Evolutionary conservation across 2,329 filamentous ascomycete genomes (phyloP), one percentile per base, ranked within the genome.

Genomic region (Amauroascus verrucosus): DNA sequence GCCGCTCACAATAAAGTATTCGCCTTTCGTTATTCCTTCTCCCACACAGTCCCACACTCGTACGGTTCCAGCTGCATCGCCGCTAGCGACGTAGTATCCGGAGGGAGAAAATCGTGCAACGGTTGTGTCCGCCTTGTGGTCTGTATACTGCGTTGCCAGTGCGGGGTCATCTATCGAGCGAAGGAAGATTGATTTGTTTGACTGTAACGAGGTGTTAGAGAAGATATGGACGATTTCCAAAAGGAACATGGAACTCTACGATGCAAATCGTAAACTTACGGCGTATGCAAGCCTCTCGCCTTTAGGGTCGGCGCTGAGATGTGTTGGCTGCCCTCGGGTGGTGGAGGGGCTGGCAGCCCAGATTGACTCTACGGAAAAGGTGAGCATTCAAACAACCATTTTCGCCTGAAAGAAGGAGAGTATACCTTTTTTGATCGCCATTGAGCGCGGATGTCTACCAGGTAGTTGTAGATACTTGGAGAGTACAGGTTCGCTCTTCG

Each of bases 101-200:
- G 86, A 95, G 5, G 93, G 93, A 1, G 91, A 82, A 75, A 98
- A 97, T 53, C 89, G 86, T 44, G 93, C 93, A 58, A 97, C 88
- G 2, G 89, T 95, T 1, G 93, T 95, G 58, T 84, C 79, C 44
- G 86, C 79, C 45, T 88, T 95, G 74, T 98, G 93, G 62, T 86
- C 84, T 13, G 85, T 94, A 73, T 97, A 98, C 71, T 98, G 90
- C 66, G 86, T 89, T 69, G 84, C 84, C 58, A 85, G 72, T 60
- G 87, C 79, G 50, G 91, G 91, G 67, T 93, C 76, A 73, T 98
- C 91, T 74, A 98, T 95, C 58, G 84, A 90, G 62, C 93, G 88
- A 46, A 98, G 78, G 73, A 96, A 97, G 72, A 98, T 84, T 57
- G 91, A 97, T 77, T 97, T 97, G 65, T 88, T 90, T 51, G 89